These are phyloP conservation scores for Trematosphaeria pertusa DNA, from an alignment of 2,329 filamentous ascomycete genomes.

Conservation along the genomic window DNA sequence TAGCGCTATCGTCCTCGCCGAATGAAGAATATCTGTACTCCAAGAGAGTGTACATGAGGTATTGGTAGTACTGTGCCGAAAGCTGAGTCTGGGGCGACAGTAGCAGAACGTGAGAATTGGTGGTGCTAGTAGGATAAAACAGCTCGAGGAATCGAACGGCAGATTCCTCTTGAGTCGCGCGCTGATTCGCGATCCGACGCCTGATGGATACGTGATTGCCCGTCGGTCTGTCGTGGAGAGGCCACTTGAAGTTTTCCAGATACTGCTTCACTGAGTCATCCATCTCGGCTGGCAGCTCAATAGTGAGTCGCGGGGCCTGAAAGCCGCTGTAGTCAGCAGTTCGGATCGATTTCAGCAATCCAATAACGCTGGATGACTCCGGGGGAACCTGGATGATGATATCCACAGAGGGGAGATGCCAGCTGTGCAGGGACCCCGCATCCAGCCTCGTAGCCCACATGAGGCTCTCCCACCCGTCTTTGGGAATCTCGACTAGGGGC, in stretches of 20 bases:
- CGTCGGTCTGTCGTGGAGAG: conserved; percentile 54
- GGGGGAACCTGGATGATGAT: conserved; percentile 81
- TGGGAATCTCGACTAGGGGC: conserved; percentile 79
- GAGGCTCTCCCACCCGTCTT: conserved; percentile 66
- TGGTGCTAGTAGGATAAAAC: conserved; percentile 76
- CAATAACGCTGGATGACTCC: conserved; percentile 75
- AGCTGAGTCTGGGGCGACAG: conserved; percentile 83
- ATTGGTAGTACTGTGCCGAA: conserved; percentile 83
- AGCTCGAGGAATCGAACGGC: conserved; percentile 81
- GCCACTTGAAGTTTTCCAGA: conserved; percentile 72
- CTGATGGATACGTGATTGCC: conserved; percentile 68
- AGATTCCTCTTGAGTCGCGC: conserved; percentile 71
- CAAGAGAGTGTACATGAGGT: conserved; percentile 78
- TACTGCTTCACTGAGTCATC: conserved; percentile 70
- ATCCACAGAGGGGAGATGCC: conserved; percentile 80
- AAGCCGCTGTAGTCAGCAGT: conserved; percentile 77
- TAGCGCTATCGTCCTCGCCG: conserved; percentile 54
- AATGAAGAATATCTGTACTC: conserved; percentile 75
- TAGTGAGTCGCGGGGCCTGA: conserved; percentile 74
- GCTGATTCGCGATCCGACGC: conserved; percentile 71
- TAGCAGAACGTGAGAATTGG: conserved; percentile 77
- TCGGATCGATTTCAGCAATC: conserved; percentile 77
- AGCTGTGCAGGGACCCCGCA: conserved; percentile 72
- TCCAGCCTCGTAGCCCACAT: conserved; percentile 83
- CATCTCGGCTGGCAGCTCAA: conserved; percentile 78